phyloP scores from a whole-genome alignment of 305 asterid genomes.

The Fraxinus albicans region DNA sequence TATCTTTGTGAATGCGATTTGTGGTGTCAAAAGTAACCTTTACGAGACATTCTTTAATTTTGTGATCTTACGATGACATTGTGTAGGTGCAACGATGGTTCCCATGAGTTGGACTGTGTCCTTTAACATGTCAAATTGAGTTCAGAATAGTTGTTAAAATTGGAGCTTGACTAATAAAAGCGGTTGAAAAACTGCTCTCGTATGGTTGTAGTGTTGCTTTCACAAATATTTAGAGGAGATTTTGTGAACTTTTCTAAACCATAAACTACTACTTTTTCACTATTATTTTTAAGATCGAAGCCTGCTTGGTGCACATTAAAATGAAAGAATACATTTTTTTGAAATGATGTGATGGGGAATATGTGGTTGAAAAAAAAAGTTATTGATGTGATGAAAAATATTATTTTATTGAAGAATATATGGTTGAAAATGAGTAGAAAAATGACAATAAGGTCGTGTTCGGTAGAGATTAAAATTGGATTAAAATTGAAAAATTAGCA shows the following conservation, averaged over 20 bases:
- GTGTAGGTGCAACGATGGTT: slow-evolving; percentile 77
- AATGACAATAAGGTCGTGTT: too few relatives aligned
- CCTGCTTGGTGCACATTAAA: too few relatives aligned
- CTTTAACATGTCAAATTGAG: slow-evolving; percentile 78
- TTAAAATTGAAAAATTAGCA: too few relatives aligned
- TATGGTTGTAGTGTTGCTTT: slow-evolving; percentile 5
- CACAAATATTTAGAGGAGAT: neutral
- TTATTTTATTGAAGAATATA: too few relatives aligned
- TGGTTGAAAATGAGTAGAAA: too few relatives aligned
- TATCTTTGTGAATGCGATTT: neutral
- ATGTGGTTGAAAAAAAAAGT: too few relatives aligned
- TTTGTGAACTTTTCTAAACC: neutral
- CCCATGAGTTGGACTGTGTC: slow-evolving; percentile 98
- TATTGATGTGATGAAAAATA: too few relatives aligned
- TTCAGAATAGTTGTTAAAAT: slow-evolving; percentile 82
- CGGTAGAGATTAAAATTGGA: too few relatives aligned
- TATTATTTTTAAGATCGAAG: neutral
- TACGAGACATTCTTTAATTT: neutral
- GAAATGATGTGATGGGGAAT: too few relatives aligned
- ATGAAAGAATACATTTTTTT: too few relatives aligned
- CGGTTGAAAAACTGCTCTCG: neutral
- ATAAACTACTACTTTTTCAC: neutral
- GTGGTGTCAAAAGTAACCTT: neutral
- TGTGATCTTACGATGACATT: slow-evolving; percentile 2
- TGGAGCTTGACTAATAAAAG: slow-evolving; percentile 38